Evolutionary conservation across 805 yeast genomes (phyloP).

Genomic region (Sugiyamaella americana): DNA sequence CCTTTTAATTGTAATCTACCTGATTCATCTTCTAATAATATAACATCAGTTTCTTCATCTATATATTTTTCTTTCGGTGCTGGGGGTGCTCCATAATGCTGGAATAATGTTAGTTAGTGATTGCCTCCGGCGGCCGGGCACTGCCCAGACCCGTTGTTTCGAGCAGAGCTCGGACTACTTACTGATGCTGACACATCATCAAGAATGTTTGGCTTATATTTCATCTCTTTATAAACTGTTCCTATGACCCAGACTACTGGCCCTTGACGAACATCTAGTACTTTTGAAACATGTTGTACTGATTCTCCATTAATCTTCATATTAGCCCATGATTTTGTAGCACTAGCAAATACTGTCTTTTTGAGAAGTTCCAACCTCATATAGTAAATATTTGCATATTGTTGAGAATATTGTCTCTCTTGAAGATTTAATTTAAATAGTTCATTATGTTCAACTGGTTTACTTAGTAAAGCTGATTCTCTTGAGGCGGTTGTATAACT

Average conservation of each 20-base stretch:
- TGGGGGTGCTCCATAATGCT: conserved; percentile 35
- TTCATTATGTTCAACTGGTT: conserved; percentile 5
- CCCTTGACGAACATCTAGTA: conserved; percentile 57
- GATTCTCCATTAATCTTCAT: conserved; percentile 38
- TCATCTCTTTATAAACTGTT: conserved; percentile 77
- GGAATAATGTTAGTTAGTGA: conserved; percentile 27
- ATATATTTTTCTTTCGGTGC: conserved; percentile 40
- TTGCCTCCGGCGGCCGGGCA: not conserved
- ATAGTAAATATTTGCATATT: conserved; percentile 53
- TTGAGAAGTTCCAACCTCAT: conserved; percentile 45
- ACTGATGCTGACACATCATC: conserved; percentile 59
- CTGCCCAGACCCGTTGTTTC: not conserved
- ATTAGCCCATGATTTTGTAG: conserved; percentile 52
- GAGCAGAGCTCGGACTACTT: not conserved
- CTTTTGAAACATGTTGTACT: conserved; percentile 41
- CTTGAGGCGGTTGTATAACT: not conserved
- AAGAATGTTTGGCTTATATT: conserved; percentile 76
- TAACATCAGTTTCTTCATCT: conserved; percentile 42
- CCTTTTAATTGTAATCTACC: conserved; percentile 78
- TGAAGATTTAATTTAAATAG: conserved; percentile 17
- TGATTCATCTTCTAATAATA: conserved; percentile 85
- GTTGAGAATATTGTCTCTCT: conserved; percentile 44
- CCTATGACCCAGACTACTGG: conserved; percentile 79
- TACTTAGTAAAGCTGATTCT: not conserved
- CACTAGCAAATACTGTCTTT: conserved; percentile 42